These are phyloP conservation scores for Pythium brassicae DNA, from an alignment of 352 stramenopile species.

Conservation along the genomic window DNA sequence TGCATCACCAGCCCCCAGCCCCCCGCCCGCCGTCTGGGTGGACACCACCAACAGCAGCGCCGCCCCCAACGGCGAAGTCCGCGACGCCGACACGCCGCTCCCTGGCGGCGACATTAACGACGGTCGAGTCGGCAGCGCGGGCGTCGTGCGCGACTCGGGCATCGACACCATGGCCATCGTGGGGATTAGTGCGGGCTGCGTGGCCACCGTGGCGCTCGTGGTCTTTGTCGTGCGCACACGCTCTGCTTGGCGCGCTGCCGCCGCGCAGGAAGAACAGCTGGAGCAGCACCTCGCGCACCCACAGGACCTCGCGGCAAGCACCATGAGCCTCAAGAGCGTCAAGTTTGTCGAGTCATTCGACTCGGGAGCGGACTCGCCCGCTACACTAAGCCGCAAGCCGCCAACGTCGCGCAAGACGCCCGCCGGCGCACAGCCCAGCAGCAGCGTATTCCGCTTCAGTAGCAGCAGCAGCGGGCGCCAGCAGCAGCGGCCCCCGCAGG, in stretches of 20 bases:
- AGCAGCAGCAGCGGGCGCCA: background rate
- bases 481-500: background rate
- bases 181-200: conserved; percentile 5
- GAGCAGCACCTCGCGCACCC: background rate
- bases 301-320: conserved; percentile 9
- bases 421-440: background rate
- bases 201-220: conserved; percentile 7
- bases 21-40: no score
- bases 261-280: background rate
- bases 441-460: background rate
- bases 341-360: conserved; percentile 14
- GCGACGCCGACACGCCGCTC: background rate
- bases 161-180: conserved; percentile 5
- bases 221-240: conserved; percentile 10
- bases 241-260: conserved; percentile 4
- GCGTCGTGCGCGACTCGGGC: background rate
- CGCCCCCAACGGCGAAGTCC: background rate
- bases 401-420: background rate
- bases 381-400: conserved; percentile 4
- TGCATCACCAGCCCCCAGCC: no score
- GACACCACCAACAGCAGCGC: background rate
- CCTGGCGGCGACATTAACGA: background rate
- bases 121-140: background rate
- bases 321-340: conserved; percentile 11
- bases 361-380: conserved; percentile 7